Evolutionary conservation across 495 filamentous ascomycete species (phyloP), one percentile per base, ranked within the genome.

Genomic region (Pseudomonodictys pantanalensis): DNA sequence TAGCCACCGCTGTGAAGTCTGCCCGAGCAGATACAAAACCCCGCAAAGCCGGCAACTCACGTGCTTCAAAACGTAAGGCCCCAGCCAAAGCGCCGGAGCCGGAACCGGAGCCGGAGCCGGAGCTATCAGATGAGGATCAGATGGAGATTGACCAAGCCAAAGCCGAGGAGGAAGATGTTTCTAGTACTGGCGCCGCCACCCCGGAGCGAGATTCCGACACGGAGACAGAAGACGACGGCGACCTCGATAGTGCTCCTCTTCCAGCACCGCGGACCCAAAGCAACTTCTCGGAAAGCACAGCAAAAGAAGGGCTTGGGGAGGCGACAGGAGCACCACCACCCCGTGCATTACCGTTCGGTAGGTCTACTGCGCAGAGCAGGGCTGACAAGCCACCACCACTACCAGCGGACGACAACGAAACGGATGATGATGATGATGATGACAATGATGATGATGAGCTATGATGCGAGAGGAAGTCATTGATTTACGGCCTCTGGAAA

Each of bases 61-160:
- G 69, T 10, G 25, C 59, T 12, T 63, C 62, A 0, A 73, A 73
- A 51, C 61, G 71, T 7, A 72, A 71, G 51, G 71, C 66, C 17
- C 47, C 55, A 23, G 51, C 38, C 15, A 64, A 58, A 24, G 51
- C 46, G 17, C 25, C 28, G 24, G 51, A 20, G 2, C 33, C 52
- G 12, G 61, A 65, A 11, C 46, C 35, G 11, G 64, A 68, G 38
- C 38, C 38, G 12, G 38, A 41, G 38, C 38, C n/a, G n/a, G n/a
- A 41, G 20, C 20, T 41, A n/a, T 58, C 64, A 2, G 69, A 70
- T 12, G 56, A 26, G 18, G 61, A 56, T 39, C 32, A 57, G 53
- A 70, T 63, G 62, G 53, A 63, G 30, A 46, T 60, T 8, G 58
- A 64, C 32, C 41, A 62, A 28, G 49, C 53, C 15, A 65, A 64